These are phyloP conservation scores for Sphagnum magellanicum DNA, from an alignment of 228 moss, liverwort and hornwort genomes.

Conservation along the genomic window DNA sequence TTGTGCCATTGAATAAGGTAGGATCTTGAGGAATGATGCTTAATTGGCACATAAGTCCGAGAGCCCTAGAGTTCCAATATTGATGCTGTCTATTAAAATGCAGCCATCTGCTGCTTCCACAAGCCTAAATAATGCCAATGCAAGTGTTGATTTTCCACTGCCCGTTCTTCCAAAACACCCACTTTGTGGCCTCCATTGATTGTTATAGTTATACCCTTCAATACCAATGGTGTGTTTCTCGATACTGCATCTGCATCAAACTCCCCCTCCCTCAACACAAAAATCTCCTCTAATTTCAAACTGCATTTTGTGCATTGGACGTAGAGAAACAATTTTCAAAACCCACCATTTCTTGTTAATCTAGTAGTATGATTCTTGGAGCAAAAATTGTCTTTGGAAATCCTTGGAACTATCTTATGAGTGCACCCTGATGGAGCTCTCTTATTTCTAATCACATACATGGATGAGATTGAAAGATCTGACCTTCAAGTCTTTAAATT, in stretches of 20 bases:
- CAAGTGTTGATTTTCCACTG: slow-evolving; percentile 66
- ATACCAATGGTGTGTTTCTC: slow-evolving; percentile 55
- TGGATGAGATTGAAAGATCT: no score
- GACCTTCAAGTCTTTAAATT: slow-evolving; percentile 48
- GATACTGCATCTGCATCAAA: slow-evolving; percentile 47
- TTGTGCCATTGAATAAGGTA: slow-evolving; percentile 65
- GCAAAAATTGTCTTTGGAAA: no score
- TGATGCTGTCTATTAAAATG: slow-evolving; percentile 49
- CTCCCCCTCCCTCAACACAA: no score
- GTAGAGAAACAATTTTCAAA: no score
- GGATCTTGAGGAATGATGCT: slow-evolving; percentile 81
- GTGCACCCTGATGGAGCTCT: no score
- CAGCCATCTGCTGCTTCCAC: slow-evolving; percentile 59
- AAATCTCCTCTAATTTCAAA: no score
- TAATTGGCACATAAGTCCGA: slow-evolving; percentile 49
- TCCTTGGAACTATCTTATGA: no score
- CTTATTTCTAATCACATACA: no score
- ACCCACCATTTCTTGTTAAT: no score
- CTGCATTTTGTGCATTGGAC: no score
- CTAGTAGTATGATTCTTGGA: no score
- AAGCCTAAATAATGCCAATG: slow-evolving; percentile 61
- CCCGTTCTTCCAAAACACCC: slow-evolving; percentile 74
- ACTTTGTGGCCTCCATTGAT: slow-evolving; percentile 65
- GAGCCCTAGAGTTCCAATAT: slow-evolving; percentile 53
- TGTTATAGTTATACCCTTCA: slow-evolving; percentile 55